Conservation (phyloP, 164 flowering plant genomes). For the Hamamelis virginiana region DNA sequence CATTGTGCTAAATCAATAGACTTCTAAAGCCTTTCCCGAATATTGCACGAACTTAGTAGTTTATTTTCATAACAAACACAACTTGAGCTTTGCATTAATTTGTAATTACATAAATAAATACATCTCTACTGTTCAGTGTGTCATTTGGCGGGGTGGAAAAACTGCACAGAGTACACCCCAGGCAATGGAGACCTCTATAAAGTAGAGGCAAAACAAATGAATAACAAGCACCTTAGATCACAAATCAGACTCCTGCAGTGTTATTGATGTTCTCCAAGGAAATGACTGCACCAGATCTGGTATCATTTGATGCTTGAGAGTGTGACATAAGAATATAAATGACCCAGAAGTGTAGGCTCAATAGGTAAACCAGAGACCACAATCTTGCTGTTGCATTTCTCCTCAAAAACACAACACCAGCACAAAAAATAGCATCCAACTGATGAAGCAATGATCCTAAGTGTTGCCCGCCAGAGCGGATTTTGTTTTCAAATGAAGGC, state of each 20-base stretch:
- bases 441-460: constrained; percentile 64
- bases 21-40: too few relatives aligned
- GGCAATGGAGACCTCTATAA: constrained; percentile 9
- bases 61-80: too few relatives aligned
- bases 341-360: constrained; percentile 91
- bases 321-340: constrained; percentile 70
- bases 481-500: constrained; percentile 49
- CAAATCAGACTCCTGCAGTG: constrained; percentile 39
- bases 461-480: constrained; percentile 61
- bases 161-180: constrained; percentile 4
- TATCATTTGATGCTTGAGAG: constrained; percentile 45
- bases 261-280: constrained; percentile 78
- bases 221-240: background rate
- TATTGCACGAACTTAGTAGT: too few relatives aligned
- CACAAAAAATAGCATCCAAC: constrained; percentile 65
- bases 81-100: too few relatives aligned
- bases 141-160: background rate
- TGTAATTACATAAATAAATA: background rate
- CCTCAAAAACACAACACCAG: constrained; percentile 65
- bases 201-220: constrained; percentile 9
- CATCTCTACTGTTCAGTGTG: background rate
- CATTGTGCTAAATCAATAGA: too few relatives aligned
- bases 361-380: constrained; percentile 62
- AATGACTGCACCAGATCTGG: constrained; percentile 68
- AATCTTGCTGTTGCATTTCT: constrained; percentile 66